Conservation (phyloP, 768 basidiomycete species). For the Termitomyces eurrhizus region DNA sequence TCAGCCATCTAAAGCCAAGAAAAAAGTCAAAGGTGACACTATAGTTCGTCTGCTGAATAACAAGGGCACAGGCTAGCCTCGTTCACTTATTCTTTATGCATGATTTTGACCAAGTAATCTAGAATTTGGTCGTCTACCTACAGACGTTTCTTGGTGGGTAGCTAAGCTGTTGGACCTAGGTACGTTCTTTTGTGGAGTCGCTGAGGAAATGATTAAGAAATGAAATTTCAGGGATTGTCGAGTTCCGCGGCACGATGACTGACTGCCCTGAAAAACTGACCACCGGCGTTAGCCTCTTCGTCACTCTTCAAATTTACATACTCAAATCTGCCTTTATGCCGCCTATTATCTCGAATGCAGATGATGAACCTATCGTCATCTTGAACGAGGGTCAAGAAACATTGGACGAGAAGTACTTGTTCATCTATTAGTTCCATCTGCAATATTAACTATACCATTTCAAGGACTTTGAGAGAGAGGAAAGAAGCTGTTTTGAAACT, state of each 20-base stretch:
- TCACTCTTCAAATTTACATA: conserved; percentile 73
- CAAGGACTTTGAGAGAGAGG: conserved; percentile 64
- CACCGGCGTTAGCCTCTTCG: conserved; percentile 73
- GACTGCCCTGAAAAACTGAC: conserved; percentile 72
- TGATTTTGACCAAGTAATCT: neutral
- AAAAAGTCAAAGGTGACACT: conserved; percentile 56
- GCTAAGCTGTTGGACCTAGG: conserved; percentile 71
- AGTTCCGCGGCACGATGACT: conserved; percentile 68
- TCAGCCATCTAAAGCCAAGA: conserved; percentile 48
- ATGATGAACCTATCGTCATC: conserved; percentile 31
- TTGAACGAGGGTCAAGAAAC: conserved; percentile 83
- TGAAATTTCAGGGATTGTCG: conserved; percentile 47
- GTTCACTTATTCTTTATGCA: no score
- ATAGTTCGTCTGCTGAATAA: conserved; percentile 66
- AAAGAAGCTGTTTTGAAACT: conserved; percentile 71
- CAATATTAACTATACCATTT: neutral
- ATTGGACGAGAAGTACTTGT: conserved; percentile 55
- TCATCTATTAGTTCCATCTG: neutral
- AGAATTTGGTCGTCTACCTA: conserved; percentile 76
- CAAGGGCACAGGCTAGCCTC: conserved; percentile 57
- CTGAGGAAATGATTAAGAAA: neutral
- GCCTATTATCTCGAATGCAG: conserved; percentile 29
- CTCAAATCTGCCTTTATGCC: conserved; percentile 64
- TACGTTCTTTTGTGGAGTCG: conserved; percentile 22
- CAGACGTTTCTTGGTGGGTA: conserved; percentile 68